Conservation (phyloP, 495 filamentous ascomycete species). For the Antarctomyces pellizariae region DNA sequence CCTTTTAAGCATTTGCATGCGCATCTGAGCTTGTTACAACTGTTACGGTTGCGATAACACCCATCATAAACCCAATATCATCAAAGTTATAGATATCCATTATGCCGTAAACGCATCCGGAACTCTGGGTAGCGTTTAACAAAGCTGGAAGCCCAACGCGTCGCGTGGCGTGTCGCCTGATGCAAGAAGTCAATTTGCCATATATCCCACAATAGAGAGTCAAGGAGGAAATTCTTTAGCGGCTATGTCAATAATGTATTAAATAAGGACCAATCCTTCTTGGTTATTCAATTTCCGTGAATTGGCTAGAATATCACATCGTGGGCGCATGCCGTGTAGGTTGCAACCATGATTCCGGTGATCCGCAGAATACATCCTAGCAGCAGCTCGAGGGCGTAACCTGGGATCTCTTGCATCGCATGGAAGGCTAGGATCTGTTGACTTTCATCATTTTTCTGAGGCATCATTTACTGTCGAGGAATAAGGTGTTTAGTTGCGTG, state of each 20-base stretch:
- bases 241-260: slow-evolving; percentile 4
- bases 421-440: too few relatives aligned
- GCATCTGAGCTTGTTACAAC: slow-evolving; percentile 10
- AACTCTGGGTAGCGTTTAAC: neutral
- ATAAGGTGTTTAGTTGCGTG: too few relatives aligned
- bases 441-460: too few relatives aligned
- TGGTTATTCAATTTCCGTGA: slow-evolving; percentile 2
- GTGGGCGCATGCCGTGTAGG: too few relatives aligned
- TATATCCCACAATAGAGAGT: slow-evolving; percentile 4
- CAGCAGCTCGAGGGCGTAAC: too few relatives aligned
- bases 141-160: neutral
- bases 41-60: slow-evolving; percentile 7
- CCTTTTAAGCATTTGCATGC: slow-evolving; percentile 4
- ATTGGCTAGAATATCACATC: slow-evolving; percentile 4
- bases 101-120: slow-evolving; percentile 5
- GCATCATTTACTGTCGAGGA: too few relatives aligned
- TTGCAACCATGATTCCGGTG: too few relatives aligned
- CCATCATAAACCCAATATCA: slow-evolving; percentile 8
- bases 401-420: too few relatives aligned
- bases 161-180: too few relatives aligned
- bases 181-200: too few relatives aligned
- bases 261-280: slow-evolving; percentile 3
- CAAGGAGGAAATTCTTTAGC: slow-evolving; percentile 5
- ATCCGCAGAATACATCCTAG: too few relatives aligned
- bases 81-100: slow-evolving; percentile 10